Conservation (phyloP, 257 asterid species). For the Solanum virginianum region DNA sequence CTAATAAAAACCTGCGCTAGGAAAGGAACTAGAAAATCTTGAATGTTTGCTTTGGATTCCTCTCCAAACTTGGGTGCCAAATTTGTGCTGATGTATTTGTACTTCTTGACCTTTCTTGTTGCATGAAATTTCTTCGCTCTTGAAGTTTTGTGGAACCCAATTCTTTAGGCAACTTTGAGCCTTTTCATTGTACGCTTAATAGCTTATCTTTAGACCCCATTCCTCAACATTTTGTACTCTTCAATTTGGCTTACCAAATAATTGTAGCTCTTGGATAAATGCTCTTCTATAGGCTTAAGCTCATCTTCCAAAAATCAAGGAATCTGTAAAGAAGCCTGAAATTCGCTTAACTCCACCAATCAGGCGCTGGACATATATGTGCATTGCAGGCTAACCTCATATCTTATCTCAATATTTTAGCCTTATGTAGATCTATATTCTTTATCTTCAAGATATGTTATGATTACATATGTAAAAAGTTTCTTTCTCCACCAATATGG, state of each 20-base stretch:
- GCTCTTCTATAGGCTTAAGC: neutral
- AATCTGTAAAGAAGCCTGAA: neutral
- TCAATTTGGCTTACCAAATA: neutral
- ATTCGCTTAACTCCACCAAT: neutral
- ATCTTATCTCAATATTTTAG: neutral
- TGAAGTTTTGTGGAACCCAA: neutral
- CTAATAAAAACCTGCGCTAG: neutral
- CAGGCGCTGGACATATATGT: neutral
- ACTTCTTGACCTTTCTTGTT: neutral
- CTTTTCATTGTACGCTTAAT: neutral
- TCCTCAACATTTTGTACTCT: neutral
- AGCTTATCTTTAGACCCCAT: neutral
- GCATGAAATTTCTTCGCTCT: neutral
- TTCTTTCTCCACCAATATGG: constrained; percentile 13
- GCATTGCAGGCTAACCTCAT: neutral
- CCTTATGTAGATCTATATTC: neutral
- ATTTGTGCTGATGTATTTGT: neutral
- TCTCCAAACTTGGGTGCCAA: neutral
- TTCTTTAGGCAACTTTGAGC: neutral
- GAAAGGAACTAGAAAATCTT: neutral
- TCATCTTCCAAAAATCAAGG: neutral
- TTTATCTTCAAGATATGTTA: neutral
- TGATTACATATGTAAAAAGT: neutral
- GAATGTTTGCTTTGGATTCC: neutral
- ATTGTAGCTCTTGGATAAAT: neutral